Percentiles rank a stretch among this genome's conserved stretches.
These are phyloP conservation scores for Phytophthora parvispora DNA, from an alignment of 352 stramenopile genomes.

Conservation along the genomic window DNA sequence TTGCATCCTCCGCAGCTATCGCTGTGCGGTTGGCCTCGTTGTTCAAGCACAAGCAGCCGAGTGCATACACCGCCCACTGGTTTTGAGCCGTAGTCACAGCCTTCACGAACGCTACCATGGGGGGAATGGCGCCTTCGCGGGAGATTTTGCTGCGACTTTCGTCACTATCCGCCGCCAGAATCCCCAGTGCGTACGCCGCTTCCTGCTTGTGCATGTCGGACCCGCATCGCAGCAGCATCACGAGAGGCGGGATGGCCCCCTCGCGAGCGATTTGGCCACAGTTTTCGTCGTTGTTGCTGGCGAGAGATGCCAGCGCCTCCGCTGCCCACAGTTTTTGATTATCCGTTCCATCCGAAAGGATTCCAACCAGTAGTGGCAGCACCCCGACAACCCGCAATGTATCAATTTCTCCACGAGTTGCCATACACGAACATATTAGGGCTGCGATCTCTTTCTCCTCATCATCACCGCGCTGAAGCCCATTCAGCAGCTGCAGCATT, in stretches of 20 bases:
- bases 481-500: no score
- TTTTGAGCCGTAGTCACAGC: background rate
- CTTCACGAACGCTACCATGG: background rate
- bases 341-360: background rate
- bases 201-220: background rate
- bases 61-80: background rate
- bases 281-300: conserved; percentile 1
- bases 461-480: no score
- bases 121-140: background rate
- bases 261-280: background rate
- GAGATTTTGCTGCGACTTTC: background rate
- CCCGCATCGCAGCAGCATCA: background rate
- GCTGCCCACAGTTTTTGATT: background rate
- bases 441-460: no score
- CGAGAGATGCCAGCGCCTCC: background rate
- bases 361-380: no score
- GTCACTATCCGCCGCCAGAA: background rate
- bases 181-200: background rate
- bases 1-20: background rate
- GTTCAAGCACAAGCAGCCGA: background rate
- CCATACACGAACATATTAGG: no score
- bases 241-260: background rate
- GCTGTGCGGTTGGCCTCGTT: background rate
- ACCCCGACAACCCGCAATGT: no score
- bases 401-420: no score